These are phyloP conservation scores for Coniochaeta sp. DNA, from an alignment of 2,329 filamentous ascomycete genomes.

Conservation along the genomic window DNA sequence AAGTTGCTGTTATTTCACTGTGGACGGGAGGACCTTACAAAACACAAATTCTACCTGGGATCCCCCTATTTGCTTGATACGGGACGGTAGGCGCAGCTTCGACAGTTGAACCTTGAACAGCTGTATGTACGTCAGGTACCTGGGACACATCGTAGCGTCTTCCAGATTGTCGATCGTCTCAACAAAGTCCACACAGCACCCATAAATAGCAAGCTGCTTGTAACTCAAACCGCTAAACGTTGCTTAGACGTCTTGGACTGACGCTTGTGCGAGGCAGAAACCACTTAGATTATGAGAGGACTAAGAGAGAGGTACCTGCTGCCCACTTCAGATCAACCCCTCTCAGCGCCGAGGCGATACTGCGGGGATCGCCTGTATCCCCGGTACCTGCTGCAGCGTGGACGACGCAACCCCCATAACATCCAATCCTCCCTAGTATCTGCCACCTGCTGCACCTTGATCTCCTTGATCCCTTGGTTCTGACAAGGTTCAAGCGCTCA, in stretches of 20 bases:
- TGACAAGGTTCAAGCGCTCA: not conserved
- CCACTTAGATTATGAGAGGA: no score
- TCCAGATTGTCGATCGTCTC: not conserved
- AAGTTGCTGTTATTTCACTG: not conserved
- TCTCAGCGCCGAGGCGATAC: not conserved
- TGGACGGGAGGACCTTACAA: no score
- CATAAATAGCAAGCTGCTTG: not conserved
- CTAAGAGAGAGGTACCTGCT: no score
- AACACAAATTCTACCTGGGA: no score
- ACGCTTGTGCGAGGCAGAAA: not conserved
- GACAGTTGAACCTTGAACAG: not conserved
- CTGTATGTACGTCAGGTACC: not conserved
- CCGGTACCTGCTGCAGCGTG: not conserved
- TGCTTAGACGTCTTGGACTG: not conserved
- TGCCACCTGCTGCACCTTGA: not conserved
- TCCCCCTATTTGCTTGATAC: not conserved
- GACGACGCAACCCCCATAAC: not conserved
- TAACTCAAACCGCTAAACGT: not conserved
- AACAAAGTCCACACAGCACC: not conserved
- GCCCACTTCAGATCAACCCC: not conserved
- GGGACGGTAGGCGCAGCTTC: not conserved
- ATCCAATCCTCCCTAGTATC: not conserved
- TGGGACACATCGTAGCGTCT: not conserved
- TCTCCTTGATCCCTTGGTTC: not conserved
- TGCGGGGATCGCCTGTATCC: not conserved